Base-by-base conservation (phyloP, 2,329 filamentous ascomycete species). In the Xenoacremonium recifei region DNA sequence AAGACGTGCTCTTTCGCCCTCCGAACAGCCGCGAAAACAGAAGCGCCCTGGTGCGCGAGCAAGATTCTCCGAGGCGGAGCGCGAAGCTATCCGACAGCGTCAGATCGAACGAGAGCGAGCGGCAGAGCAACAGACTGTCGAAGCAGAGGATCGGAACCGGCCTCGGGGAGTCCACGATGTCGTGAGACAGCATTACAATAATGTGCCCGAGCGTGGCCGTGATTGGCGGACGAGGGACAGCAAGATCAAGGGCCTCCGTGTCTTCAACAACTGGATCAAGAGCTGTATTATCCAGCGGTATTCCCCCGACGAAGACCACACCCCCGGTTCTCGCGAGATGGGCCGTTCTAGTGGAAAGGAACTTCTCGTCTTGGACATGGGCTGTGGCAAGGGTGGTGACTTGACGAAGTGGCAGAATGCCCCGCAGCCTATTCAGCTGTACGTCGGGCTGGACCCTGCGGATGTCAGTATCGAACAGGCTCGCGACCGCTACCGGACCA, bases 221-320 rank as follows among this genome's bases (percentile, higher is more conserved):
- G 90, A 96, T 59, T 99, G 93, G 92, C 82, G 93, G 37, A 89
- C 87, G 63, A 95, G 89, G 6, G 90, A 95, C 59, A 95, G 88
- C 65, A 86, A 88, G 58, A 99, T 99, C 72, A 96, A 95, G 69
- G 93, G 93, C 1, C 72, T 99, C 39, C 82, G 93, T 39, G 89
- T 87, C 53, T 93, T 96, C 74, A 99, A 99, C 71, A 99, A 99
- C 67, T 99, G 93, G 93, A 80, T 99, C 69, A 99, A 99, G 75
- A 96, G 89, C 61, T 92, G 88, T 37, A 81, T 97, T 54, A 97
- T 99, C 54, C 91, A 97, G 63, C 96, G 96, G 63, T 97, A 96
- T 69, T 89, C 89, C 4, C 87, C 87, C 0, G 83, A 85, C 50
- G 87, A 92, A 63, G 83, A 88, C 47, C 84, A 84, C 52, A 71